Evolutionary conservation across 805 yeast genomes (phyloP).

Genomic region (Lachancea nothofagi): DNA sequence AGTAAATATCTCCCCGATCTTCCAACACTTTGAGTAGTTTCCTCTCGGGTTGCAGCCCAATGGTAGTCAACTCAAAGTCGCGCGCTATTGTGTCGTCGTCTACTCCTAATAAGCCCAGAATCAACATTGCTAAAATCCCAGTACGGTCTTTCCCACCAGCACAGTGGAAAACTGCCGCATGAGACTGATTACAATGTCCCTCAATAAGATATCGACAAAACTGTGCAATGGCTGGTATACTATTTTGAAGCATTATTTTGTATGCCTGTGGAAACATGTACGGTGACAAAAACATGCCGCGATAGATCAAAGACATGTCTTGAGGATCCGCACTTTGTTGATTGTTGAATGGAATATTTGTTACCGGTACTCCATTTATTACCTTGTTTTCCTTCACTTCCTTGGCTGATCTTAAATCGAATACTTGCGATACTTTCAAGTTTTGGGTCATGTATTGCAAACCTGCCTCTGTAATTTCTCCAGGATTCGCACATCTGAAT

Average conservation of each 20-base stretch:
- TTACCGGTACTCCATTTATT: slow-evolving; percentile 37
- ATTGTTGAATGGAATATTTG: slow-evolving; percentile 53
- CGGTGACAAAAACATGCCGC: slow-evolving; percentile 52
- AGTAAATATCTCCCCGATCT: slow-evolving; percentile 34
- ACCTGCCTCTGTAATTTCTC: slow-evolving; percentile 49
- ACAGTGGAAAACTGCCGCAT: slow-evolving; percentile 65
- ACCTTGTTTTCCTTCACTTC: slow-evolving; percentile 42
- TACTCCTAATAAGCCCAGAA: slow-evolving; percentile 58
- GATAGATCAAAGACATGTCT: slow-evolving; percentile 50
- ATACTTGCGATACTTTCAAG: slow-evolving; percentile 42
- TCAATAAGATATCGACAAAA: slow-evolving; percentile 56
- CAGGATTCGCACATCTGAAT: slow-evolving; percentile 61
- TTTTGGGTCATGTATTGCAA: slow-evolving; percentile 31
- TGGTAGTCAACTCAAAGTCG: slow-evolving; percentile 71
- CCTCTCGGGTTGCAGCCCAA: slow-evolving; percentile 51
- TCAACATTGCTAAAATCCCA: slow-evolving; percentile 65
- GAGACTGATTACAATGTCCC: slow-evolving; percentile 31
- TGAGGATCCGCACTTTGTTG: slow-evolving; percentile 58
- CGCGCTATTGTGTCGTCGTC: slow-evolving; percentile 59
- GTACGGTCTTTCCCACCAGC: slow-evolving; percentile 87
- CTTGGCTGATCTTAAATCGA: slow-evolving; percentile 60
- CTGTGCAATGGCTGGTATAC: slow-evolving; percentile 41
- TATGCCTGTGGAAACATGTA: slow-evolving; percentile 61
- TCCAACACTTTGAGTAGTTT: slow-evolving; percentile 27
- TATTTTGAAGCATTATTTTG: slow-evolving; percentile 48